Evolutionary conservation across 2,329 filamentous ascomycete genomes (phyloP).

Genomic region (Ampelomyces quisqualis): DNA sequence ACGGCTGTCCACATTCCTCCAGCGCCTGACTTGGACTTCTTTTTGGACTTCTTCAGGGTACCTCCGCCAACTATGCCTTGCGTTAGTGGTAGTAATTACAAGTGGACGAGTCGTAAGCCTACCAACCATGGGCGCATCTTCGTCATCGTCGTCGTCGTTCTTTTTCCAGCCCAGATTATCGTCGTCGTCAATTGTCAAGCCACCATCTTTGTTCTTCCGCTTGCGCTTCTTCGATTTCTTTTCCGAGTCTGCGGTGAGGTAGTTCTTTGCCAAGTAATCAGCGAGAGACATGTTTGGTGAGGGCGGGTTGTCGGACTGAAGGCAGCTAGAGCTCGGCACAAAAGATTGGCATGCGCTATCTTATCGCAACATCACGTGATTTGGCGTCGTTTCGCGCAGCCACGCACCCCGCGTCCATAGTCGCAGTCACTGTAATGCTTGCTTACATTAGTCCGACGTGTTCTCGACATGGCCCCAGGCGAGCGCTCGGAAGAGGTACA

Average conservation of each 20-base stretch:
- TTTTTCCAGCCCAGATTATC: slow-evolving; percentile 55
- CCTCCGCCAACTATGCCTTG: slow-evolving; percentile 36
- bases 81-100: slow-evolving; percentile 16
- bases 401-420: slow-evolving; percentile 5
- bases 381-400: slow-evolving; percentile 17
- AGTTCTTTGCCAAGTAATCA: slow-evolving; percentile 87
- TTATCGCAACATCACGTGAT: slow-evolving; percentile 25
- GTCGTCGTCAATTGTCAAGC: slow-evolving; percentile 55
- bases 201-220: slow-evolving; percentile 45
- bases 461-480: slow-evolving; percentile 54
- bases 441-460: neutral
- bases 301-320: slow-evolving; percentile 5
- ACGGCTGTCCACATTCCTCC: slow-evolving; percentile 67
- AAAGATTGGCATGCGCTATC: neutral
- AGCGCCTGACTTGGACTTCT: slow-evolving; percentile 51
- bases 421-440: slow-evolving; percentile 1
- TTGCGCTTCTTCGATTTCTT: slow-evolving; percentile 58
- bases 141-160: slow-evolving; percentile 55
- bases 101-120: slow-evolving; percentile 15
- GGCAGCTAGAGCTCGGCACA: slow-evolving; percentile 1
- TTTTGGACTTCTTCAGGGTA: slow-evolving; percentile 57
- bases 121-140: slow-evolving; percentile 53
- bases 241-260: slow-evolving; percentile 68
- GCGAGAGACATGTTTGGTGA: slow-evolving; percentile 62
- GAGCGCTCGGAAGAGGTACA: slow-evolving; percentile 69